These are phyloP conservation scores for Ophiostoma sp. DNA, from an alignment of 2,329 filamentous ascomycete genomes.

Conservation along the genomic window DNA sequence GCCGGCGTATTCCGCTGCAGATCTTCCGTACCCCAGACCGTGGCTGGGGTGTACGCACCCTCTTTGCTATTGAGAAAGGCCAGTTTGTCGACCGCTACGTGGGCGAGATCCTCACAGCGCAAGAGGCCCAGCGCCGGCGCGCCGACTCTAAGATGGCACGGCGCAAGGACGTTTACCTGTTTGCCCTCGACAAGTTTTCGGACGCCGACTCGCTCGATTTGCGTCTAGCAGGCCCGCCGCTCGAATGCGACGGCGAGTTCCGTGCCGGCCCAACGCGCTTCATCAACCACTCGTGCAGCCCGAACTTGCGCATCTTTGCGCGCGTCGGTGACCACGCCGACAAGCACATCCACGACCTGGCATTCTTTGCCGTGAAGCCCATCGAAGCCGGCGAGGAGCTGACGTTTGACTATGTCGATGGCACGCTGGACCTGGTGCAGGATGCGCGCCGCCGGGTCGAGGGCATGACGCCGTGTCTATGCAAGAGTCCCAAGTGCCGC, in stretches of 20 bases:
- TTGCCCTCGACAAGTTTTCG: slow-evolving; percentile 74
- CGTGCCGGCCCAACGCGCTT: slow-evolving; percentile 74
- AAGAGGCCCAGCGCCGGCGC: slow-evolving; percentile 62
- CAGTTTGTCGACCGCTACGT: slow-evolving; percentile 78
- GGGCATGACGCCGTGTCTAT: slow-evolving; percentile 56
- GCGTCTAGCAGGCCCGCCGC: slow-evolving; percentile 49
- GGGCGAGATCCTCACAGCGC: slow-evolving; percentile 61
- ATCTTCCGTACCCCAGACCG: slow-evolving; percentile 69
- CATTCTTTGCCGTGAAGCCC: slow-evolving; percentile 65
- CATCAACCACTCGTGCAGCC: slow-evolving; percentile 77
- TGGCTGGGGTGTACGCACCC: slow-evolving; percentile 71
- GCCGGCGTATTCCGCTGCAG: slow-evolving; percentile 63
- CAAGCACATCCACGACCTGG: slow-evolving; percentile 67
- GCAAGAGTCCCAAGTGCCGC: slow-evolving; percentile 60
- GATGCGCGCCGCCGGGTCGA: slow-evolving; percentile 44
- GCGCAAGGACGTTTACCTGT: slow-evolving; percentile 73
- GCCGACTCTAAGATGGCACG: slow-evolving; percentile 48
- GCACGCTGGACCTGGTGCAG: slow-evolving; percentile 46
- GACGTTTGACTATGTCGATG: slow-evolving; percentile 74
- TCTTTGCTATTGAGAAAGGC: slow-evolving; percentile 59
- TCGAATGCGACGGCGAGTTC: slow-evolving; percentile 67
- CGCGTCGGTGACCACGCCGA: slow-evolving; percentile 72
- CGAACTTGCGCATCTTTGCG: slow-evolving; percentile 73
- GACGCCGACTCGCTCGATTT: slow-evolving; percentile 51
- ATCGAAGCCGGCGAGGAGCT: slow-evolving; percentile 63